Percentiles rank a stretch among this genome's conserved stretches.
These are phyloP conservation scores for Pistacia vera DNA, from an alignment of 345 rosid genomes.

Conservation along the genomic window DNA sequence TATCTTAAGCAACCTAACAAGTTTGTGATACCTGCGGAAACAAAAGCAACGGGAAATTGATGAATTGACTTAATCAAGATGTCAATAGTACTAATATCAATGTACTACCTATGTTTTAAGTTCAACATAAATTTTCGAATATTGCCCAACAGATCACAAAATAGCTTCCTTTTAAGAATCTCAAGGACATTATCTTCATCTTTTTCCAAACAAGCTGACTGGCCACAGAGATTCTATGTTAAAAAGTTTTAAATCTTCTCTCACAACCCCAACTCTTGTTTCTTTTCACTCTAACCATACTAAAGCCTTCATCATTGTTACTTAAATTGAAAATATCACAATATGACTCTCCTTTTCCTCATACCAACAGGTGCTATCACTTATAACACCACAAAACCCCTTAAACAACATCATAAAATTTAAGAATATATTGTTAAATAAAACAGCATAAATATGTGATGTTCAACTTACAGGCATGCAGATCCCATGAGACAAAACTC, in stretches of 20 bases:
- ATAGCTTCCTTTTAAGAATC: background rate
- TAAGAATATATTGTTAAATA: background rate
- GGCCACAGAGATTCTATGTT: background rate
- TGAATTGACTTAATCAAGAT: conserved; percentile 8
- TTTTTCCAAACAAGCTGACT: background rate
- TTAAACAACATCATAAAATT: conserved; percentile 2
- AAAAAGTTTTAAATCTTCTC: background rate
- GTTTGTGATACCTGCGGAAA: conserved; percentile 58
- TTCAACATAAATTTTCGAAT: background rate
- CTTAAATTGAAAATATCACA: background rate
- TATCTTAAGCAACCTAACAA: conserved; percentile 51
- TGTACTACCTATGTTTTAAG: background rate
- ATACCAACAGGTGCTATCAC: background rate
- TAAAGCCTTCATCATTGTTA: conserved; percentile 2
- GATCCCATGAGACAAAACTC: conserved; percentile 48
- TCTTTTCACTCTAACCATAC: conserved; percentile 2
- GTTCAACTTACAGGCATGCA: conserved; percentile 72
- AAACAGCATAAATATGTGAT: background rate
- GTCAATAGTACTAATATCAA: background rate
- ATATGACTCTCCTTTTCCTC: conserved; percentile 10
- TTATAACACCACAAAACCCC: background rate
- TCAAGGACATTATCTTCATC: background rate
- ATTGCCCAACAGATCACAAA: background rate
- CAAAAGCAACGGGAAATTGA: conserved; percentile 16
- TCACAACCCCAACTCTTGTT: background rate